A percentile compares a stretch with the other conserved stretches of the same genome.
Evolutionary conservation across 805 yeast species (phyloP).

Genomic region (Wickerhamiella lipophila): DNA sequence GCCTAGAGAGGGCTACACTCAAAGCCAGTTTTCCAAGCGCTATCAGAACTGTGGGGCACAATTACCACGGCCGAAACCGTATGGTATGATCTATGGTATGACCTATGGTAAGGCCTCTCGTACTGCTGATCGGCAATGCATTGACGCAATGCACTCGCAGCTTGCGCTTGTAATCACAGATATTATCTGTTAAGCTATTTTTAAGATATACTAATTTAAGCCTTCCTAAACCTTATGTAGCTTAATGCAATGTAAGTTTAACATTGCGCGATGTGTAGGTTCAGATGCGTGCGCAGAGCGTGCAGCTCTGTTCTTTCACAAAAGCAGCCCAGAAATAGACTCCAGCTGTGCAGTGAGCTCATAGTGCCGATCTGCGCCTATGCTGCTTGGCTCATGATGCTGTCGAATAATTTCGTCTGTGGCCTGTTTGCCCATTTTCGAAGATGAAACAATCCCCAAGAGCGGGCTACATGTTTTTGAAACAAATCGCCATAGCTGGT

Average conservation of each 20-base stretch:
- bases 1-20: neutral
- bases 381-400: neutral
- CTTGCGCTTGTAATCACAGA: neutral
- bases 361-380: neutral
- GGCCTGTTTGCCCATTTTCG: neutral
- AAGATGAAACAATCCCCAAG: neutral
- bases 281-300: neutral
- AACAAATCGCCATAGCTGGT: neutral
- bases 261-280: neutral
- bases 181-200: neutral
- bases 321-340: conserved; percentile 1
- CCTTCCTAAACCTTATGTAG: conserved; percentile 1
- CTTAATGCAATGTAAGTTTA: neutral
- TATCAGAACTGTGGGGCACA: too few species aligned
- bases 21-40: too few species aligned
- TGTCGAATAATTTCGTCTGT: neutral
- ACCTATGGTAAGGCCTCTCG: too few species aligned
- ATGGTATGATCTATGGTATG: too few species aligned
- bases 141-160: too few species aligned
- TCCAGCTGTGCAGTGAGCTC: neutral
- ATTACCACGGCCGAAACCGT: too few species aligned
- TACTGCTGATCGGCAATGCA: too few species aligned
- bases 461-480: neutral
- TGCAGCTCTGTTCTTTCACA: neutral
- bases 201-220: neutral